Conservation (phyloP, 768 basidiomycete species). For the Dictyophora rubrovolvata region DNA sequence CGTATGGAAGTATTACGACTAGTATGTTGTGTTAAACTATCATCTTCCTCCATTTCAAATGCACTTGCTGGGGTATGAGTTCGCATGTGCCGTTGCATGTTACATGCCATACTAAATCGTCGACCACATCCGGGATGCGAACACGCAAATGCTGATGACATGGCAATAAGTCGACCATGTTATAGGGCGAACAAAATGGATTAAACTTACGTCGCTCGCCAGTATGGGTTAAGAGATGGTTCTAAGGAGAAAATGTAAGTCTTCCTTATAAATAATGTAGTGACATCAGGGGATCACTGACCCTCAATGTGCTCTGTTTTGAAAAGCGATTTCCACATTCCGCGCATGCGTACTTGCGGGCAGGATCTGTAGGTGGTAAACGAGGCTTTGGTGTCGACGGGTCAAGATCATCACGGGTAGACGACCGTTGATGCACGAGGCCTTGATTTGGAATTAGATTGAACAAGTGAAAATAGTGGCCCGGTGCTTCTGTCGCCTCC, state of each 20-base stretch:
- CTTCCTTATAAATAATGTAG: neutral
- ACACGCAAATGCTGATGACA: slow-evolving; percentile 51
- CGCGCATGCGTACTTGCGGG: slow-evolving; percentile 6
- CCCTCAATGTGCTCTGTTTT: slow-evolving; percentile 8
- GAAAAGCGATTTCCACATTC: slow-evolving; percentile 10
- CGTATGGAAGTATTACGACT: slow-evolving; percentile 5
- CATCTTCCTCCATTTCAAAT: neutral
- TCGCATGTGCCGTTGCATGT: slow-evolving; percentile 59
- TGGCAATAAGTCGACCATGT: neutral
- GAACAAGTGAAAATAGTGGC: slow-evolving; percentile 4
- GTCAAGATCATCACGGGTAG: slow-evolving; percentile 5
- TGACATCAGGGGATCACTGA: neutral
- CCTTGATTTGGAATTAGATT: slow-evolving; percentile 1
- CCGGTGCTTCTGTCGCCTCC: neutral
- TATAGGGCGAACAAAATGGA: neutral
- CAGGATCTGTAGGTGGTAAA: slow-evolving; percentile 5
- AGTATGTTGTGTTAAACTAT: slow-evolving; percentile 5
- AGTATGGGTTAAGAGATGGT: slow-evolving; percentile 6
- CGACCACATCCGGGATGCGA: slow-evolving; percentile 66
- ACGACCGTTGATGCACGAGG: slow-evolving; percentile 5
- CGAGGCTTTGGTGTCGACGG: slow-evolving; percentile 5
- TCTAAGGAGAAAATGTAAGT: neutral
- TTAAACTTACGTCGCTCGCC: slow-evolving; percentile 6
- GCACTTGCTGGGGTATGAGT: slow-evolving; percentile 33
- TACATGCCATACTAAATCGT: slow-evolving; percentile 77